A percentile compares a stretch with the other conserved stretches of the same genome.
These are phyloP conservation scores for Chernovozyma sophiae-reginae DNA, from an alignment of 1,139 yeast species.

Conservation along the genomic window DNA sequence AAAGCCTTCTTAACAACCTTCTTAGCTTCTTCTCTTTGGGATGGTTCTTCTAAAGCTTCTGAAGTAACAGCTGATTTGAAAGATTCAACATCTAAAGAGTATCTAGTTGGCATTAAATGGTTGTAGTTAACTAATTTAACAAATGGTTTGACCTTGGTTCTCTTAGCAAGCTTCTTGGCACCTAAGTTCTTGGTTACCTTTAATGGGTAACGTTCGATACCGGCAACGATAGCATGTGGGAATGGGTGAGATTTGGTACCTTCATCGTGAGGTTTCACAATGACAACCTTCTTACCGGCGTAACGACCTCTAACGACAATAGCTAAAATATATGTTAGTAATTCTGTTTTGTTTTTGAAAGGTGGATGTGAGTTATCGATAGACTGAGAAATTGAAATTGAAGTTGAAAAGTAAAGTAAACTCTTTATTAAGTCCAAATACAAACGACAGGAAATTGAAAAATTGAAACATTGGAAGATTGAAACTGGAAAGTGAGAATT, in stretches of 20 bases:
- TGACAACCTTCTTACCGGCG: constrained; percentile 99
- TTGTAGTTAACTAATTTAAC: constrained; percentile 99
- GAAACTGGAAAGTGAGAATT: no score
- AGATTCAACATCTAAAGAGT: constrained; percentile 94
- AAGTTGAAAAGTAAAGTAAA: no score
- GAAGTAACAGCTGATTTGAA: constrained; percentile 89
- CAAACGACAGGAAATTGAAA: no score
- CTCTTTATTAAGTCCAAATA: no score
- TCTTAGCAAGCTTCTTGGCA: constrained; percentile 94
- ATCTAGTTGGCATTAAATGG: constrained; percentile 99
- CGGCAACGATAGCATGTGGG: constrained; percentile 99
- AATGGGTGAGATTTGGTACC: constrained; percentile 99
- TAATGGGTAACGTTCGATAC: constrained; percentile 98
- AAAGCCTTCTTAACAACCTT: constrained; percentile 98
- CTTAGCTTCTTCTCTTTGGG: constrained; percentile 99
- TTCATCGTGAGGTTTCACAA: constrained; percentile 97
- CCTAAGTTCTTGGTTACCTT: constrained; percentile 95
- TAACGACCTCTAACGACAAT: constrained; percentile 99
- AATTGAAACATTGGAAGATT: no score
- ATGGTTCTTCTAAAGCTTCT: constrained; percentile 95
- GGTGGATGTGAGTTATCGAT: no score
- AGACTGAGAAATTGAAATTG: no score
- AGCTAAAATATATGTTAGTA: constrained; percentile 57
- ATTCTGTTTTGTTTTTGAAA: no score
- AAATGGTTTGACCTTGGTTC: constrained; percentile 98